A percentile compares a stretch with the other conserved stretches of the same genome.
phyloP scores from a whole-genome alignment of 805 yeast species.

The Tetrapisispora namnaoensis region DNA sequence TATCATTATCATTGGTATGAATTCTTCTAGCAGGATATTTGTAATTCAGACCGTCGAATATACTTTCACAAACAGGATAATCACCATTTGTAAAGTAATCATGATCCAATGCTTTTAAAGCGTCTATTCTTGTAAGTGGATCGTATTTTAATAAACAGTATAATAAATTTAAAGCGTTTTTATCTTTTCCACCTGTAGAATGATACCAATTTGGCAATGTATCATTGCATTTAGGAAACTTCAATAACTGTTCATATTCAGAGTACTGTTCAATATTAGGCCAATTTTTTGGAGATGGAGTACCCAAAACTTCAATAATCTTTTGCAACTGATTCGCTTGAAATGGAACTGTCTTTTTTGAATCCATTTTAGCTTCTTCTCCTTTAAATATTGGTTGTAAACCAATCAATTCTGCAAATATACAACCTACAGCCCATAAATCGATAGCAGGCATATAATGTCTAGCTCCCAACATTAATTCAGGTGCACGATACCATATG shows the following conservation, averaged over 20 bases:
- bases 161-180: constrained; percentile 56
- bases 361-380: constrained; percentile 93
- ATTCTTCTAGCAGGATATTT: constrained; percentile 83
- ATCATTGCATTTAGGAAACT: constrained; percentile 43
- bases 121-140: constrained; percentile 71
- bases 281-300: constrained; percentile 77
- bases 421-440: constrained; percentile 94
- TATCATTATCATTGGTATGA: constrained; percentile 79
- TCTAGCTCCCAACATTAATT: constrained; percentile 76
- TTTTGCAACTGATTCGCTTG: constrained; percentile 87
- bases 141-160: constrained; percentile 66
- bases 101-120: constrained; percentile 65
- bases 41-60: constrained; percentile 64
- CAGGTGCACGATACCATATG: constrained; percentile 95
- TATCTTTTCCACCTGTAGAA: constrained; percentile 65
- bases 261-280: constrained; percentile 72
- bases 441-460: constrained; percentile 92
- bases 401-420: constrained; percentile 81
- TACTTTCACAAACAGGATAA: constrained; percentile 60
- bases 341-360: constrained; percentile 86
- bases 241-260: constrained; percentile 59
- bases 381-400: constrained; percentile 93
- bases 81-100: constrained; percentile 58
- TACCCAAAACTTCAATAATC: constrained; percentile 86
- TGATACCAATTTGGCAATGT: constrained; percentile 81